A percentile compares a stretch with the other conserved stretches of the same genome.
Conservation (phyloP, 2,329 filamentous ascomycete genomes). For the Juglanconis juglandina region DNA sequence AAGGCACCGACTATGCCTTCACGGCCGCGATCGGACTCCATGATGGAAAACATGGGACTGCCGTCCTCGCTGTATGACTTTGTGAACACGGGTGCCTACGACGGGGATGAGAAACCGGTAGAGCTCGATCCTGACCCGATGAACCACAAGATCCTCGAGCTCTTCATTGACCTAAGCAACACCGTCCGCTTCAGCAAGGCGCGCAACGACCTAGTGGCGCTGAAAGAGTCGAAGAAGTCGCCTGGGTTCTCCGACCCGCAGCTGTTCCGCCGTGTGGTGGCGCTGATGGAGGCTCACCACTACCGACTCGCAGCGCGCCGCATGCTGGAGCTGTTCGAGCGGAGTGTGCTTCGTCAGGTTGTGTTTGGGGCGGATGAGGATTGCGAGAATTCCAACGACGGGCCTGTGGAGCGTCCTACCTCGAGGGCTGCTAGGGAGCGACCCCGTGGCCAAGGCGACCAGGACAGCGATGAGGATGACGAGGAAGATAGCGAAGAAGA, state of each 20-base stretch:
- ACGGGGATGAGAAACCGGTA: conserved; percentile 26
- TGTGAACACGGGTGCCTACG: conserved; percentile 12
- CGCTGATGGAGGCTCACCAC: conserved; percentile 81
- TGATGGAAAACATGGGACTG: conserved; percentile 27
- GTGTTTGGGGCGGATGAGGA: conserved; percentile 71
- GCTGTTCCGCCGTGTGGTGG: conserved; percentile 82
- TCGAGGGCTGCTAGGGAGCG: conserved; percentile 12
- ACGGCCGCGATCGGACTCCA: conserved; percentile 35
- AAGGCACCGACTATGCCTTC: conserved; percentile 41
- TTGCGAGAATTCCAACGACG: conserved; percentile 28
- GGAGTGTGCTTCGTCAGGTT: conserved; percentile 77
- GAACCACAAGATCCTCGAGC: conserved; percentile 77
- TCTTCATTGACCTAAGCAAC: conserved; percentile 86
- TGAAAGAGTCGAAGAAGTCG: conserved; percentile 72
- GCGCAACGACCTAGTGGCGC: conserved; percentile 73
- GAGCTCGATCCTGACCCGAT: conserved; percentile 38
- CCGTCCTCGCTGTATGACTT: conserved; percentile 13
- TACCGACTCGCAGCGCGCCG: conserved; percentile 83
- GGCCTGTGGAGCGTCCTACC: neutral
- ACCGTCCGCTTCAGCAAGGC: conserved; percentile 89
- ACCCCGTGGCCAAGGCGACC: neutral
- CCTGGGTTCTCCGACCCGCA: conserved; percentile 70
- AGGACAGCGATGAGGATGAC: conserved; percentile 10
- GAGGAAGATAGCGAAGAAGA: conserved; percentile 42
- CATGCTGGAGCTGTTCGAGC: conserved; percentile 92